Percentiles rank a stretch among this genome's conserved stretches.
Conservation (phyloP, 2,329 filamentous ascomycete genomes). For the Trichoderma asperellum region DNA sequence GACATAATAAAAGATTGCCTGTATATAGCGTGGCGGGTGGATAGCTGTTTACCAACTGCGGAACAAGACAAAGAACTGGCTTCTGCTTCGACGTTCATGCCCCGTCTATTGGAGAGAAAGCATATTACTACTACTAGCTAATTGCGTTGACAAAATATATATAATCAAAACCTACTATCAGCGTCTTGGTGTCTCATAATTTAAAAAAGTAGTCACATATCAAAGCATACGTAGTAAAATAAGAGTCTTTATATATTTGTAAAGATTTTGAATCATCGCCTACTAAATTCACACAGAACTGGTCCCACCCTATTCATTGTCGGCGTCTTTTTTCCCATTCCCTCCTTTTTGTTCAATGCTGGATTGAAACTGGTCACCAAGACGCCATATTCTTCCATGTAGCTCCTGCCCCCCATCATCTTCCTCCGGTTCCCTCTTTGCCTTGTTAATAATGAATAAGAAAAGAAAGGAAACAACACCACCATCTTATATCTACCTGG, state of each 20-base stretch:
- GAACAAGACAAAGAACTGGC: neutral
- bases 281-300: neutral
- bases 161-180: neutral
- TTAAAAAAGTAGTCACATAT: neutral
- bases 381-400: neutral
- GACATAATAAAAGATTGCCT: constrained; percentile 5
- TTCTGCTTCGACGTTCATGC: neutral
- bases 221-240: neutral
- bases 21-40: neutral
- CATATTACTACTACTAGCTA: neutral
- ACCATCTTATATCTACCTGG: constrained; percentile 12
- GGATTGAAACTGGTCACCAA: neutral
- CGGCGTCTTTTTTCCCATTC: neutral
- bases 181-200: too few species aligned
- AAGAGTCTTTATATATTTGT: neutral
- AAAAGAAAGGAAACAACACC: neutral
- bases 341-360: neutral
- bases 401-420: neutral
- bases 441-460: neutral
- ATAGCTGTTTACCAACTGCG: neutral
- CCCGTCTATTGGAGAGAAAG: neutral
- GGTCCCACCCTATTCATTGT: neutral
- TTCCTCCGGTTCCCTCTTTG: neutral
- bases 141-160: neutral
- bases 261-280: neutral